Conservation (phyloP, 371 early-diverging fungal species). For the Massospora cicadina region DNA sequence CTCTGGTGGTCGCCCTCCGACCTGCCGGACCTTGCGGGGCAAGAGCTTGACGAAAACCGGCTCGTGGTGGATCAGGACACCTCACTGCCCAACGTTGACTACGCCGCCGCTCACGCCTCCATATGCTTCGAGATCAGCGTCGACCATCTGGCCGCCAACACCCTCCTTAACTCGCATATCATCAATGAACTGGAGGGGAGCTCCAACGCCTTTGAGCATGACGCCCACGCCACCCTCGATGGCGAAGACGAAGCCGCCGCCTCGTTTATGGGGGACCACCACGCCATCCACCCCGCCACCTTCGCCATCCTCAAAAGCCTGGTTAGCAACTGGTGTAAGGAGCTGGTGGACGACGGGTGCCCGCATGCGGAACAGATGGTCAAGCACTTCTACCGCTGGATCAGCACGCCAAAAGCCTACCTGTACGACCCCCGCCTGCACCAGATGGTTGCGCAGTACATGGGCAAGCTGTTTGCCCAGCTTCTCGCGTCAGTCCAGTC, state of each 20-base stretch:
- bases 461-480: slow-evolving; percentile 73
- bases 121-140: slow-evolving; percentile 75
- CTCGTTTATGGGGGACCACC: background rate
- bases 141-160: slow-evolving; percentile 61
- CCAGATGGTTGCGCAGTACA: slow-evolving; percentile 54
- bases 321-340: slow-evolving; percentile 56
- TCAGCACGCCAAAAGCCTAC: slow-evolving; percentile 47
- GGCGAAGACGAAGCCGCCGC: background rate
- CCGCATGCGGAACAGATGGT: slow-evolving; percentile 51
- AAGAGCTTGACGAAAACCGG: slow-evolving; percentile 59
- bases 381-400: slow-evolving; percentile 74
- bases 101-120: slow-evolving; percentile 51
- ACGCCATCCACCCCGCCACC: slow-evolving; percentile 25
- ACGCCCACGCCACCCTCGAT: slow-evolving; percentile 11
- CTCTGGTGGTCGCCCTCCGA: slow-evolving; percentile 77
- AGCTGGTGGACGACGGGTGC: slow-evolving; percentile 31
- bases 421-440: slow-evolving; percentile 77
- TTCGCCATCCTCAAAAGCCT: slow-evolving; percentile 53
- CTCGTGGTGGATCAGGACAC: slow-evolving; percentile 23
- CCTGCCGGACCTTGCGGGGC: slow-evolving; percentile 79
- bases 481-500: slow-evolving; percentile 58
- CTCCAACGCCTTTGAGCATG: slow-evolving; percentile 27
- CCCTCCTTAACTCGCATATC: slow-evolving; percentile 45
- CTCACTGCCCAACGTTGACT: slow-evolving; percentile 46
- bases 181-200: slow-evolving; percentile 65